Evolutionary conservation across 2,329 filamentous ascomycete species (phyloP).

Genomic region (Aspergillus sp.): DNA sequence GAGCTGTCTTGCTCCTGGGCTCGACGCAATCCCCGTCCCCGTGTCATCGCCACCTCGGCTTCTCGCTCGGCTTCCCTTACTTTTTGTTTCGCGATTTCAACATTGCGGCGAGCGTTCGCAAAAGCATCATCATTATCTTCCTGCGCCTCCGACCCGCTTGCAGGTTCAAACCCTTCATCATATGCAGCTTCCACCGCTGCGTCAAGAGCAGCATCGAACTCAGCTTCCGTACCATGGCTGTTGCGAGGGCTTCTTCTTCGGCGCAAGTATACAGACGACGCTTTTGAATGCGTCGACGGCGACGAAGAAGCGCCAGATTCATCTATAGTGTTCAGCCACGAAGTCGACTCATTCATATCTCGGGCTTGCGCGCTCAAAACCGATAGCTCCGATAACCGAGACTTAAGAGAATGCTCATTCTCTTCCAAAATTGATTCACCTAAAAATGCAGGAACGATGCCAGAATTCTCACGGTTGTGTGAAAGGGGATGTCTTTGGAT

Average conservation of each 20-base stretch:
- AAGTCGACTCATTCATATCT: conserved; percentile 75
- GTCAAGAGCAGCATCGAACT: conserved; percentile 92
- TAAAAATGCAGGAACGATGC: background rate
- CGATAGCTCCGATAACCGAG: conserved; percentile 15
- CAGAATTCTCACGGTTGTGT: background rate
- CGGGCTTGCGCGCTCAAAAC: conserved; percentile 32
- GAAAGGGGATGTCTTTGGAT: conserved; percentile 6
- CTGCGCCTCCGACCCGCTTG: conserved; percentile 32
- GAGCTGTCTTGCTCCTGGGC: conserved; percentile 31
- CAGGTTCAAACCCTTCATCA: conserved; percentile 82
- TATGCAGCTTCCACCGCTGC: conserved; percentile 96
- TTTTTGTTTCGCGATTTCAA: conserved; percentile 73
- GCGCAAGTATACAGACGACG: conserved; percentile 67
- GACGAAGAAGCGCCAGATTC: conserved; percentile 79
- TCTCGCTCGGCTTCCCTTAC: conserved; percentile 74
- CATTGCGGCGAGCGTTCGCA: conserved; percentile 60
- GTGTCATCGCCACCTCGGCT: conserved; percentile 60
- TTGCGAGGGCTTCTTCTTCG: conserved; percentile 67
- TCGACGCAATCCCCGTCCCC: conserved; percentile 58
- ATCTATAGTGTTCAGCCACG: conserved; percentile 92
- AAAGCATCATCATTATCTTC: conserved; percentile 35
- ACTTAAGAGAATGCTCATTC: background rate
- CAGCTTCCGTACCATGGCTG: conserved; percentile 76
- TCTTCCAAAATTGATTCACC: conserved; percentile 2
- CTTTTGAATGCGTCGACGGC: conserved; percentile 78